A percentile compares a stretch with the other conserved stretches of the same genome.
phyloP scores from a whole-genome alignment of 176 grass and related monocot species.

The Puya raimondii region DNA sequence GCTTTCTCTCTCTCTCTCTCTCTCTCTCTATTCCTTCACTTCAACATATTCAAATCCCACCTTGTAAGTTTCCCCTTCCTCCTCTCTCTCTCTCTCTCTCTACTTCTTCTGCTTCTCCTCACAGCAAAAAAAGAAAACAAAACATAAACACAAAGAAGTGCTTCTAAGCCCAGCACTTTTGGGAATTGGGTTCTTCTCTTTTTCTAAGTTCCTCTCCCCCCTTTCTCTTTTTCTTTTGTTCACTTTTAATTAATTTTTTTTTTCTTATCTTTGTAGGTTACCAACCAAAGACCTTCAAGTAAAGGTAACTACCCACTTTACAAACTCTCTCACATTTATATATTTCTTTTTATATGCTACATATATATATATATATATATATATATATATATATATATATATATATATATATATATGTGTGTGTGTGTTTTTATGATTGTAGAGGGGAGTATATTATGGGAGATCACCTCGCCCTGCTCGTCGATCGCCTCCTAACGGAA shows the following conservation, averaged over 20 bases:
- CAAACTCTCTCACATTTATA: no score
- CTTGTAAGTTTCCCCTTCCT: slow-evolving; percentile 51
- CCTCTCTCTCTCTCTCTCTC: neutral
- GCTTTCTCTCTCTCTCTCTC: slow-evolving; percentile 12
- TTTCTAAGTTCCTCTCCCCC: slow-evolving; percentile 20
- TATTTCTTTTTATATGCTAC: no score
- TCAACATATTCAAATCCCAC: slow-evolving; percentile 43
- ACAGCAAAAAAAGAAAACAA: neutral
- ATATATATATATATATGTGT: no score
- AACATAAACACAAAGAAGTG: neutral
- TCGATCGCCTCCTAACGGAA: slow-evolving; percentile 82
- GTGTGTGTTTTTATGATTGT: neutral
- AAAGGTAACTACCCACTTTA: no score
- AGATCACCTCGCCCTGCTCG: slow-evolving; percentile 85
- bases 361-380: no score
- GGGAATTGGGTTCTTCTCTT: neutral
- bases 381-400: no score
- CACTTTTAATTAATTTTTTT: neutral
- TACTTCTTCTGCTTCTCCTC: neutral
- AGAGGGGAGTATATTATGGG: slow-evolving; percentile 40
- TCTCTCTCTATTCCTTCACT: slow-evolving; percentile 31
- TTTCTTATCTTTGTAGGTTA: no score
- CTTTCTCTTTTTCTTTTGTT: neutral
- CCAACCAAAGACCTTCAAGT: no score
- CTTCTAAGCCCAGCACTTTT: neutral